Conservation (phyloP, 805 yeast species). For the Starmerella ratchasimensis region DNA sequence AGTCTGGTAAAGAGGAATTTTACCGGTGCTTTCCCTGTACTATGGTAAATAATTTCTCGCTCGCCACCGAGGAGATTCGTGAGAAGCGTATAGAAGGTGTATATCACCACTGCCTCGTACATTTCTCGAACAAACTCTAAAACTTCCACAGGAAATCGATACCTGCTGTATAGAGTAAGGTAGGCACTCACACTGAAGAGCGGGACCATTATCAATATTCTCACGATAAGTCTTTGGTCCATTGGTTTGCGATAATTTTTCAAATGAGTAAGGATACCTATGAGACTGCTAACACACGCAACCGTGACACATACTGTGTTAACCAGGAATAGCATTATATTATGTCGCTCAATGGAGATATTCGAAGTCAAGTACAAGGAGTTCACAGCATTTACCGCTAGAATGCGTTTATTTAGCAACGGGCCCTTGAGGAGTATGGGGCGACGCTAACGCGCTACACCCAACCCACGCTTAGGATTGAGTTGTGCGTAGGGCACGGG, state of each 20-base stretch:
- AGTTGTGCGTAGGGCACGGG: too few species aligned
- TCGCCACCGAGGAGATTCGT: conserved; percentile 88
- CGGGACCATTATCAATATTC: conserved; percentile 75
- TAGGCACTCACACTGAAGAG: conserved; percentile 63
- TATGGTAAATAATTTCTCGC: conserved; percentile 56
- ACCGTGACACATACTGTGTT: conserved; percentile 16
- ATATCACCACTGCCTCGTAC: conserved; percentile 91
- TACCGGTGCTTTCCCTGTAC: conserved; percentile 58
- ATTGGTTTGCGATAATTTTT: conserved; percentile 74
- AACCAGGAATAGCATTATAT: conserved; percentile 9
- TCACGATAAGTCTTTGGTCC: conserved; percentile 70
- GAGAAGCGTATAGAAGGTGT: conserved; percentile 75
- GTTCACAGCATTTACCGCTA: too few species aligned
- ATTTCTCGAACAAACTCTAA: conserved; percentile 52
- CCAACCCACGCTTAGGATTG: too few species aligned
- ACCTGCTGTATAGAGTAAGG: conserved; percentile 34
- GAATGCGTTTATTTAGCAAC: too few species aligned
- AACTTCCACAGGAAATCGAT: conserved; percentile 2
- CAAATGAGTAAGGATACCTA: conserved; percentile 41
- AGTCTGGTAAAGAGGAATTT: conserved; percentile 34
- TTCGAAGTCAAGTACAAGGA: too few species aligned
- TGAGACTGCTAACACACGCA: conserved; percentile 32
- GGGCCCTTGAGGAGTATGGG: too few species aligned
- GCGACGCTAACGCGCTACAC: too few species aligned
- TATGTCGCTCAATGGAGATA: too few species aligned